These are phyloP conservation scores for Mucor mucedo DNA, from an alignment of 371 early-diverging fungal species.

Conservation along the genomic window DNA sequence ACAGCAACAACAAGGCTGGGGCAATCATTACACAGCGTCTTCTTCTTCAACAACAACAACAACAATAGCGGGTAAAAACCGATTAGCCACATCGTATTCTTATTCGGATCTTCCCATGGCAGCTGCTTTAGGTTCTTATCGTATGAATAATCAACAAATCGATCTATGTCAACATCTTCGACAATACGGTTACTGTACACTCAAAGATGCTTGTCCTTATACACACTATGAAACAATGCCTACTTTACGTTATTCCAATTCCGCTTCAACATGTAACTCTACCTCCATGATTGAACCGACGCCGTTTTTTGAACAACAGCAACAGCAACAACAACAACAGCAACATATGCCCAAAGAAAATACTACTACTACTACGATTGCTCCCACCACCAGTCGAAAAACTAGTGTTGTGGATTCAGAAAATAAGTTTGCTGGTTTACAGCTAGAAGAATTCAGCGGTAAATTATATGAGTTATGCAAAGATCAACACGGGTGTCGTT, in stretches of 20 bases:
- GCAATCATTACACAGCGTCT: too few relatives aligned
- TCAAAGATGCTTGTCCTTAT: constrained; percentile 65
- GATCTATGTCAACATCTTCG: constrained; percentile 46
- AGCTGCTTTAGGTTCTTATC: constrained; percentile 5
- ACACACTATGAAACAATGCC: constrained; percentile 37
- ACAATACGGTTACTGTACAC: constrained; percentile 64
- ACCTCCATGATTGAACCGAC: background rate
- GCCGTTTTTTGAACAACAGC: background rate
- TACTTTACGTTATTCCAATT: background rate
- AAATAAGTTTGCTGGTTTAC: constrained; percentile 62
- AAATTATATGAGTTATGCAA: constrained; percentile 81
- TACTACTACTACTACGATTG: background rate
- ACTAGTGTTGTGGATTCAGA: too few relatives aligned
- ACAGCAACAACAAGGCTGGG: constrained; percentile 25
- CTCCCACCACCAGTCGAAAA: background rate
- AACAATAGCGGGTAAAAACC: background rate
- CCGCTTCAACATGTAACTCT: background rate
- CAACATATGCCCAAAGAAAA: background rate
- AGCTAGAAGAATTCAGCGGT: constrained; percentile 71
- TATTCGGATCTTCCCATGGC: constrained; percentile 35
- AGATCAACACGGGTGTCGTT: constrained; percentile 92
- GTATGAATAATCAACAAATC: constrained; percentile 2
- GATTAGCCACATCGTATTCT: constrained; percentile 41
- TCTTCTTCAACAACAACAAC: background rate
- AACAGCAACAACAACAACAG: background rate